Evolutionary conservation across 495 filamentous ascomycete species (phyloP).

Genomic region (Tuber umbilicatum): DNA sequence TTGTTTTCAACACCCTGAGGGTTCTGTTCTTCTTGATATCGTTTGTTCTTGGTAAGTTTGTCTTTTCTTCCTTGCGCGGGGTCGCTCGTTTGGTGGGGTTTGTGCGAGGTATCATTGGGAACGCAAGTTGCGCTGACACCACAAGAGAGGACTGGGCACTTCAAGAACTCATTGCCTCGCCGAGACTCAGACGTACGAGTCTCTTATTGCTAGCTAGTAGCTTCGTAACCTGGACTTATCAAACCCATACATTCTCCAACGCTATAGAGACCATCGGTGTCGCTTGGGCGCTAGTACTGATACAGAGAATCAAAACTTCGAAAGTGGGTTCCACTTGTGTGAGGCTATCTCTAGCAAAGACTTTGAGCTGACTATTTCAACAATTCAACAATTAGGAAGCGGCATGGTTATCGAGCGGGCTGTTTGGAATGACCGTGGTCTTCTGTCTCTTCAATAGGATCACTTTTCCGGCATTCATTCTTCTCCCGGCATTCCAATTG

Average conservation of each 20-base stretch:
- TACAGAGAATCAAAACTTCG: slow-evolving; percentile 70
- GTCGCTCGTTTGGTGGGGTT: slow-evolving; percentile 6
- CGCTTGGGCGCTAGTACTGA: slow-evolving; percentile 82
- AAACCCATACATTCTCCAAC: slow-evolving; percentile 98
- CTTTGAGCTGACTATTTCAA: slow-evolving; percentile 30
- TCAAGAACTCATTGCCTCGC: slow-evolving; percentile 74
- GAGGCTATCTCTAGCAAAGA: slow-evolving; percentile 4
- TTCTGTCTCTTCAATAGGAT: slow-evolving; percentile 91
- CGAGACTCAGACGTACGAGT: slow-evolving; percentile 63
- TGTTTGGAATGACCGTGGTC: slow-evolving; percentile 72
- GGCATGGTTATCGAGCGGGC: slow-evolving; percentile 63
- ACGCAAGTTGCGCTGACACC: slow-evolving; percentile 21
- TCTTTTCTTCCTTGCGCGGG: neutral
- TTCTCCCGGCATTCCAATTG: slow-evolving; percentile 72
- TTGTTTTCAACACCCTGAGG: slow-evolving; percentile 82
- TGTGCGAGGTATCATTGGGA: neutral
- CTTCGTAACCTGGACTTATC: slow-evolving; percentile 98
- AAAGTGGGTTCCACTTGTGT: slow-evolving; percentile 51
- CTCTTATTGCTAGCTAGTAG: slow-evolving; percentile 81
- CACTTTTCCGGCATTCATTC: slow-evolving; percentile 86
- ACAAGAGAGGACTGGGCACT: slow-evolving; percentile 82
- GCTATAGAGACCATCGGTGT: slow-evolving; percentile 89
- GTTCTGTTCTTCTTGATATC: slow-evolving; percentile 85
- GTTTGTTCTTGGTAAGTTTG: slow-evolving; percentile 61
- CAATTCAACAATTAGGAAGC: slow-evolving; percentile 53